Base-by-base conservation (phyloP, 1,284 basidiomycete genomes). In the Ustilago cynodontis region DNA sequence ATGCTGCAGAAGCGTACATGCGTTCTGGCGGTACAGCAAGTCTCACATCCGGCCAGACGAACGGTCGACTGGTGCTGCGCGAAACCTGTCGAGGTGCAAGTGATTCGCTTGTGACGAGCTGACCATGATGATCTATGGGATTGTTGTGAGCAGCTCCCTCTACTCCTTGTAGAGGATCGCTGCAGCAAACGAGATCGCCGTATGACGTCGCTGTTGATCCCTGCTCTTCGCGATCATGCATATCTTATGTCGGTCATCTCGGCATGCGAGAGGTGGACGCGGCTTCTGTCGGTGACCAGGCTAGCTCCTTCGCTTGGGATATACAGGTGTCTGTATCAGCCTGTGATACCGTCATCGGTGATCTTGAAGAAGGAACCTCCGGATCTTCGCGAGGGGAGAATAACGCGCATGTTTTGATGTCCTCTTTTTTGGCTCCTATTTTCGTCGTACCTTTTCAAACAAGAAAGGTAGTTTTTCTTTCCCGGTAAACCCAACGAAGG, bases 141-240 rank as follows among this genome's bases (percentile, higher is more conserved):
- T 3, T n/a, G 37, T 39, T 20, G 20, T 47, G 20, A 22, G 10
- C n/a, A 9, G 22, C 22, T 47, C 26, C 45, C 24, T 24, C n/a
- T 20, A 8, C 8, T 47, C 22, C 22, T 9, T 26, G 20, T 8
- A 10, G 20, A 24, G 22, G 9, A 43, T 22, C 1, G 3, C n/a
- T 20, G 5, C 14, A 20, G 14, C 35, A 8, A 18, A 29, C 16
- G 14, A 51, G 28, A 24, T 52, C 18, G n/a, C 49, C 26, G n/a
- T 33, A 33, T 28, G n/a, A 10, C 31, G 24, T 59, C 57, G 57
- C 33, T 59, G 57, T 59, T 59, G 57, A 47, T n/a, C n/a, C n/a
- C n/a, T n/a, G n/a, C 22, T 16, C 49, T 22, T 43, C 41, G 20
- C 41, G 20, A 43, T 3, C n/a, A 28, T 29, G 29, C 43, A 28